These are phyloP conservation scores for Rhizoclosmatium globosum DNA, from an alignment of 192 early-diverging fungal species.

Conservation along the genomic window DNA sequence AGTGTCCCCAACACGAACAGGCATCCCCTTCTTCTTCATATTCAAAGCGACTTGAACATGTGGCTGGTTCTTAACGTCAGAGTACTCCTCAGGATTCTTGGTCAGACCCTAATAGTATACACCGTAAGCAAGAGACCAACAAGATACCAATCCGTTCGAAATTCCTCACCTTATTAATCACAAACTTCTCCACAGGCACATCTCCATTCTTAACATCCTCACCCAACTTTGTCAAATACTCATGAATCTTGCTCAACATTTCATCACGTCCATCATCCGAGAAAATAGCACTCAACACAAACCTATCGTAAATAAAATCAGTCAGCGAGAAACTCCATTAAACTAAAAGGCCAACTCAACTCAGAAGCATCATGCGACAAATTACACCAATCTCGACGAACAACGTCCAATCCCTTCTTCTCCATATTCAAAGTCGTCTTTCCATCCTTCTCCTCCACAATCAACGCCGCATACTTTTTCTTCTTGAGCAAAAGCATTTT, in stretches of 20 bases:
- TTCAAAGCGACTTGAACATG: conserved; percentile 94
- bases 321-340: neutral
- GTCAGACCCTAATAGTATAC: conserved; percentile 72
- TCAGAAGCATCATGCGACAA: conserved; percentile 87
- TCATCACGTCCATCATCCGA: conserved; percentile 74
- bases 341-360: conserved; percentile 40
- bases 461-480: conserved; percentile 97
- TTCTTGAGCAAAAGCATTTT: conserved; percentile 93
- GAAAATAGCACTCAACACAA: conserved; percentile 65
- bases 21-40: conserved; percentile 73
- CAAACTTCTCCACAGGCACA: conserved; percentile 83
- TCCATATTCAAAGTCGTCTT: conserved; percentile 59
- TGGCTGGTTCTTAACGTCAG: conserved; percentile 86
- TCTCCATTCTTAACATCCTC: conserved; percentile 73
- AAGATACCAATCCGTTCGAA: neutral
- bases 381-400: conserved; percentile 97
- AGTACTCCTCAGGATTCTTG: conserved; percentile 90
- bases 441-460: conserved; percentile 64
- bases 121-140: neutral
- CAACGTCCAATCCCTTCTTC: conserved; percentile 94
- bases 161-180: conserved; percentile 84
- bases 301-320: conserved; percentile 40
- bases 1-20: conserved; percentile 84
- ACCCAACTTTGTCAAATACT: conserved; percentile 72
- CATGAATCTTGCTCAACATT: conserved; percentile 80